These are phyloP conservation scores for Coemansia sp. DNA, from an alignment of 192 early-diverging fungal genomes.

Conservation along the genomic window DNA sequence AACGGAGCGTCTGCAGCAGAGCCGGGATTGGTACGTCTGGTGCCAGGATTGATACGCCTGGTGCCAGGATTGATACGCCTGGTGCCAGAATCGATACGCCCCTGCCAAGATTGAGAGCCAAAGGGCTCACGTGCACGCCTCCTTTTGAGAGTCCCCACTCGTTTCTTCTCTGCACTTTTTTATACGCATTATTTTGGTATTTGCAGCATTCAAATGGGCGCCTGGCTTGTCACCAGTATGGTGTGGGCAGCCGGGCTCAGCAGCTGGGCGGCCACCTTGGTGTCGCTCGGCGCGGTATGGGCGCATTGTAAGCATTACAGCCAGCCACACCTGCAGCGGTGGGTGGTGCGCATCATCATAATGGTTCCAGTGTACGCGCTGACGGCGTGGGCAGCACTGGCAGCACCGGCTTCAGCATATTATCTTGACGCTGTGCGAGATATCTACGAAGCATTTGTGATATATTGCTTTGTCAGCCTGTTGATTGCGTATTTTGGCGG, in stretches of 20 bases:
- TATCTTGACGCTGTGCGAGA: constrained; percentile 91
- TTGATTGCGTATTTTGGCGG: constrained; percentile 86
- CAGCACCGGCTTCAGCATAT: constrained; percentile 70
- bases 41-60: too few relatives aligned
- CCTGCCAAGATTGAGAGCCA: background rate
- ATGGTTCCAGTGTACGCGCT: constrained; percentile 88
- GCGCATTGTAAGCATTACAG: constrained; percentile 55
- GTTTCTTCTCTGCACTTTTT: constrained; percentile 5
- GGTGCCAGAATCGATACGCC: too few relatives aligned
- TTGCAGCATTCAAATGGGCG: constrained; percentile 12
- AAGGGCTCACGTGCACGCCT: constrained; percentile 1
- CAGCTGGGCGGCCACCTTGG: constrained; percentile 46
- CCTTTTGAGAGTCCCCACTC: background rate
- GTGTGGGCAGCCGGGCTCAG: constrained; percentile 48
- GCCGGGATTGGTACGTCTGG: background rate
- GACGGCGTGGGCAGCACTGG: constrained; percentile 74
- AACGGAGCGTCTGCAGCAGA: background rate
- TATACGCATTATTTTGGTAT: background rate
- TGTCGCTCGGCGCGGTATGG: constrained; percentile 52
- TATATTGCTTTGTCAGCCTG: constrained; percentile 91
- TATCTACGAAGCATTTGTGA: constrained; percentile 94
- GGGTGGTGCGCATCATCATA: constrained; percentile 65
- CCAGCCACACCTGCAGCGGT: constrained; percentile 62
- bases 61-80: background rate
- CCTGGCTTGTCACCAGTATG: constrained; percentile 43